These are phyloP conservation scores for Botryobasidium botryosum DNA, from an alignment of 768 basidiomycete genomes.

Conservation along the genomic window DNA sequence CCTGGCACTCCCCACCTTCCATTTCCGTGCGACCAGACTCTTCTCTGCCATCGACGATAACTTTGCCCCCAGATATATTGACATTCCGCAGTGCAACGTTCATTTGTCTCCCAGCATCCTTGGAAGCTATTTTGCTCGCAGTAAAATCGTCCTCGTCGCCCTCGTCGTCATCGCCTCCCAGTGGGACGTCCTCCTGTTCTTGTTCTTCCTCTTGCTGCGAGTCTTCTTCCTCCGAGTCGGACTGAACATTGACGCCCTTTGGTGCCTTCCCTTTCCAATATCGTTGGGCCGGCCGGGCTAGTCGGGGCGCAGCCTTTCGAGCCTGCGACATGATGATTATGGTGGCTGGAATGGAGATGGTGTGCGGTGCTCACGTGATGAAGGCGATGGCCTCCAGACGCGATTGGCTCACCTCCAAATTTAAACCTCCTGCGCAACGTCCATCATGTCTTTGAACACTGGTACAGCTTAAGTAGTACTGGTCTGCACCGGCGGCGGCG, in stretches of 20 bases:
- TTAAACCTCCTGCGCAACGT: too few species aligned
- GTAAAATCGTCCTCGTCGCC: slow-evolving; percentile 25
- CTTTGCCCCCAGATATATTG: slow-evolving; percentile 67
- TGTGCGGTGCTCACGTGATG: too few species aligned
- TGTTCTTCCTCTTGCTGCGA: slow-evolving; percentile 23
- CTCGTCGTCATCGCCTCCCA: slow-evolving; percentile 37
- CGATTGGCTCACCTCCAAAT: too few species aligned
- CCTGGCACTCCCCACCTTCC: slow-evolving; percentile 29
- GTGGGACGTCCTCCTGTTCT: slow-evolving; percentile 35
- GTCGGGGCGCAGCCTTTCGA: slow-evolving; percentile 53
- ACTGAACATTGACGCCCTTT: slow-evolving; percentile 42
- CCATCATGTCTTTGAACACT: too few species aligned
- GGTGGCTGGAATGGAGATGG: too few species aligned
- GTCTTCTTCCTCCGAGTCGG: slow-evolving; percentile 45
- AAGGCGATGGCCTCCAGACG: too few species aligned
- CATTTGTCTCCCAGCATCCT: slow-evolving; percentile 23
- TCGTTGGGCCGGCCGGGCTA: slow-evolving; percentile 61
- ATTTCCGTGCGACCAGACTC: slow-evolving; percentile 59
- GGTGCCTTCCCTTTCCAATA: slow-evolving; percentile 88
- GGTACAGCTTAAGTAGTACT: too few species aligned
- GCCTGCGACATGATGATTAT: not conserved
- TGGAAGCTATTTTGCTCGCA: slow-evolving; percentile 28
- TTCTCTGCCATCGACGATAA: slow-evolving; percentile 59
- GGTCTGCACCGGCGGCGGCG: too few species aligned
- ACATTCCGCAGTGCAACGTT: slow-evolving; percentile 66